phyloP scores from a whole-genome alignment of 352 stramenopile genomes.

The Globisporangium middletonii region DNA sequence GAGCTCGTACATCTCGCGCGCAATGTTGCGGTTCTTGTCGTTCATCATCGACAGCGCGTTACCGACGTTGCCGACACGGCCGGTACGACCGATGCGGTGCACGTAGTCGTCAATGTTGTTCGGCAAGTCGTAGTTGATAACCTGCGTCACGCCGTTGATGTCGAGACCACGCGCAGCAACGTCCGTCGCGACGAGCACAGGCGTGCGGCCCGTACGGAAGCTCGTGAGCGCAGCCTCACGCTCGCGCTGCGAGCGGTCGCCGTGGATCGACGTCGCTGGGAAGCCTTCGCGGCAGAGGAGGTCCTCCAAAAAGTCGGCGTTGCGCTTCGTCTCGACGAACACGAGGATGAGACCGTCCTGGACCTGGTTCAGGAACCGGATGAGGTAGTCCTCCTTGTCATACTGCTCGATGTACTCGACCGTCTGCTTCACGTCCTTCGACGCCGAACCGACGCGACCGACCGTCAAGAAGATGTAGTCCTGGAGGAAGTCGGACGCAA shows the following conservation, averaged over 20 bases:
- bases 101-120: constrained; percentile 99
- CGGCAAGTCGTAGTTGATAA: constrained; percentile 98
- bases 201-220: constrained; percentile 89
- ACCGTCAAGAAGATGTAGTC: constrained; percentile 99
- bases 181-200: constrained; percentile 98
- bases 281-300: constrained; percentile 91
- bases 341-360: constrained; percentile 93
- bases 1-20: constrained; percentile 95
- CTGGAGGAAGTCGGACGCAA: constrained; percentile 96
- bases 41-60: constrained; percentile 98
- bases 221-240: constrained; percentile 89
- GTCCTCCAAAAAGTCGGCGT: constrained; percentile 95
- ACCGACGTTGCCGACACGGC: constrained; percentile 97
- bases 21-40: constrained; percentile 98
- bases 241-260: constrained; percentile 95
- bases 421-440: constrained; percentile 97
- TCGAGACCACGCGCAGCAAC: constrained; percentile 98
- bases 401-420: constrained; percentile 96
- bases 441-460: constrained; percentile 95
- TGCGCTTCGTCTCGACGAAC: constrained; percentile 99
- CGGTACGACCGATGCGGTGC: constrained; percentile 98
- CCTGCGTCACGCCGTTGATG: constrained; percentile 95
- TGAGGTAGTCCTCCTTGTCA: constrained; percentile 96
- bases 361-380: constrained; percentile 94
- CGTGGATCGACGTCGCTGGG: constrained; percentile 95